Conservation (phyloP, 129 eudicot genomes). For the Pseudognaphalium luteoalbum region DNA sequence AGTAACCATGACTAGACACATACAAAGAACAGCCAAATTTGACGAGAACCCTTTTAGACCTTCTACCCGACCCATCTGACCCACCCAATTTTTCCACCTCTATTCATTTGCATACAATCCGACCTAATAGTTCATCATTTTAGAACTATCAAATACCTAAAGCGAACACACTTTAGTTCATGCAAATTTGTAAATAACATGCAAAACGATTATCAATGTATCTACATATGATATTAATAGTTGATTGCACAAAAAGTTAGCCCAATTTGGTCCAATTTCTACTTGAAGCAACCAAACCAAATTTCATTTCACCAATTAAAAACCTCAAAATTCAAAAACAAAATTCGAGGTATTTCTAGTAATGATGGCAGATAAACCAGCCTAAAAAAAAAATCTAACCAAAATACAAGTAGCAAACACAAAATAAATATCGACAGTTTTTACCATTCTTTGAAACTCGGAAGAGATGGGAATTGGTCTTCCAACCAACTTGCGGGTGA, state of each 20-base stretch:
- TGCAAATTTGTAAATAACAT: conserved; percentile 8
- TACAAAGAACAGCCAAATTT: not conserved
- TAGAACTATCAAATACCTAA: not conserved
- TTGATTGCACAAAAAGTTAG: not conserved
- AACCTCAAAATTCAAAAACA: not conserved
- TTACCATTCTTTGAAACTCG: conserved; percentile 87
- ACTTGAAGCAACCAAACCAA: not conserved
- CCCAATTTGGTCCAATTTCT: not conserved
- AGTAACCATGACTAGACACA: not conserved
- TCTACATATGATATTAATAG: not conserved
- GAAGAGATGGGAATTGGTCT: conserved; percentile 86
- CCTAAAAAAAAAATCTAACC: not conserved
- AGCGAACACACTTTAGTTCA: not conserved
- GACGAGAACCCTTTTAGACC: not conserved
- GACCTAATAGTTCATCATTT: not conserved
- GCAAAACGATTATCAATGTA: not conserved
- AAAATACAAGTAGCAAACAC: not conserved
- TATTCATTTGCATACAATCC: not conserved
- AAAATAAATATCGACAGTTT: not conserved
- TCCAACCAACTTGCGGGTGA: conserved; percentile 82
- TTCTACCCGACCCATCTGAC: not conserved
- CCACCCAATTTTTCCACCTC: not conserved
- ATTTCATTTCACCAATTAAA: not conserved
- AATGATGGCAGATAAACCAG: not conserved
- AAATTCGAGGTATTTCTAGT: not conserved